Evolutionary conservation across 345 rosid species (phyloP).

Genomic region (Eucalyptus microcorys): DNA sequence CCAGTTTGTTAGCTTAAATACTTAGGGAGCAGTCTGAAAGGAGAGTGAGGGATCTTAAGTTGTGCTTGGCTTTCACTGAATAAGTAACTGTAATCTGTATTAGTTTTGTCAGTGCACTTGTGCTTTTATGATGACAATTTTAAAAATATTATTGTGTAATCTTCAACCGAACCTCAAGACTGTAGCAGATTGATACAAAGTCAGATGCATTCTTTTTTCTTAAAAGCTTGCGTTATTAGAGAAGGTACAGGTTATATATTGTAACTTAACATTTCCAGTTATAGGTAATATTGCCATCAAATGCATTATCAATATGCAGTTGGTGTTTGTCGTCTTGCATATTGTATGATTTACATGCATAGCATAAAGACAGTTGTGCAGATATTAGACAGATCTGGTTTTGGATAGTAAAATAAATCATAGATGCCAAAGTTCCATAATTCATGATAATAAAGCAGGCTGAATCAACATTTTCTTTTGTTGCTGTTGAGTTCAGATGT

Average conservation of each 20-base stretch:
- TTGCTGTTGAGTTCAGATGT: neutral
- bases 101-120: neutral
- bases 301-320: neutral
- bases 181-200: neutral
- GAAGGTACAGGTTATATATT: neutral
- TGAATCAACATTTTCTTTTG: neutral
- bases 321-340: neutral
- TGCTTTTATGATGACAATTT: neutral
- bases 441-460: neutral
- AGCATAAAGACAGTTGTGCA: neutral
- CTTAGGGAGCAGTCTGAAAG: neutral
- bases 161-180: neutral
- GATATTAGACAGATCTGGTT: neutral
- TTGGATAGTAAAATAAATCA: neutral
- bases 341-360: neutral
- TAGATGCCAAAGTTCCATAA: neutral
- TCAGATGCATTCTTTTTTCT: neutral
- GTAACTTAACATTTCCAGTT: neutral
- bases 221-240: neutral
- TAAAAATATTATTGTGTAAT: neutral
- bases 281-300: neutral
- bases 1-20: neutral
- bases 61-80: neutral
- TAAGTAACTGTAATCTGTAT: neutral
- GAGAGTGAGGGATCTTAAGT: neutral